Conservation (phyloP, 129 eudicot species). For the Arctium minus region DNA sequence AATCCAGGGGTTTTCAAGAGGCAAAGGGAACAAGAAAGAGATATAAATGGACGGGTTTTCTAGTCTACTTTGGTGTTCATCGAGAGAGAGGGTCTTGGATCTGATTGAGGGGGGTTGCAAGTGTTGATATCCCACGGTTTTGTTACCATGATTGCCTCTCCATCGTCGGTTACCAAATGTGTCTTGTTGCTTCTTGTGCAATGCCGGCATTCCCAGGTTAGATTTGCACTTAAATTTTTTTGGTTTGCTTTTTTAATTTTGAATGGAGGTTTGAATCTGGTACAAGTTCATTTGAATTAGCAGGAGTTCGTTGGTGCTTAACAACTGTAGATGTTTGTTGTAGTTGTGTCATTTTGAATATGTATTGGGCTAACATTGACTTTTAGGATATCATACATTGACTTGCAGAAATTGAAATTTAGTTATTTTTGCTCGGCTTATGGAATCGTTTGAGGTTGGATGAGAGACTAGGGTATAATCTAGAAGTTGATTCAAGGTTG, state of each 20-base stretch:
- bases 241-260: neutral
- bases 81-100: too few species aligned
- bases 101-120: slow-evolving; percentile 33
- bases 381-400: neutral
- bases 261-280: neutral
- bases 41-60: too few species aligned
- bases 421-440: neutral
- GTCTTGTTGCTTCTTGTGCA: slow-evolving; percentile 80
- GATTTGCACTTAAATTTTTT: neutral
- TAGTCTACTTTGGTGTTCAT: too few species aligned
- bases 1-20: too few species aligned
- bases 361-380: neutral
- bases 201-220: slow-evolving; percentile 55
- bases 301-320: neutral
- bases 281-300: neutral
- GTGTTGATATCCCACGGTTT: slow-evolving; percentile 69
- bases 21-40: too few species aligned
- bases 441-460: neutral
- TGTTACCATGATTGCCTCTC: slow-evolving; percentile 70
- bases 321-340: neutral
- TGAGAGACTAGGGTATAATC: too few species aligned
- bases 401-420: neutral
- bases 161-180: slow-evolving; percentile 77
- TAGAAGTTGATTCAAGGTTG: too few species aligned
- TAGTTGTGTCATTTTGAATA: neutral